Evolutionary conservation across 768 basidiomycete species (phyloP).

Genomic region (Leccinum longicurvipes): DNA sequence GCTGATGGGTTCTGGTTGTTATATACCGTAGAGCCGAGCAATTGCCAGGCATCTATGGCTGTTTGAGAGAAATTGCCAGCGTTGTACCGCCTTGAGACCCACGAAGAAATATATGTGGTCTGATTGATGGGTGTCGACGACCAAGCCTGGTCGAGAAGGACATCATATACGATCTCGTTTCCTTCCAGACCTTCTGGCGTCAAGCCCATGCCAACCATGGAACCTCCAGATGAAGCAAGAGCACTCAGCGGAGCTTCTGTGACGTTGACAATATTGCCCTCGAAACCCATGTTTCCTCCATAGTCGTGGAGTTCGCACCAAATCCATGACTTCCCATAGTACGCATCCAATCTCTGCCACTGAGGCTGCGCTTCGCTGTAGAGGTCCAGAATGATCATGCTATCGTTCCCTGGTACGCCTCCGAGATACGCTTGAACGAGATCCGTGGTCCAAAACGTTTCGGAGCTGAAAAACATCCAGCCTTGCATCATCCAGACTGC

Average conservation of each 20-base stretch:
- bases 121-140: constrained; percentile 33
- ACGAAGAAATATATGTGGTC: constrained; percentile 30
- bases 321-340: constrained; percentile 32
- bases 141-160: constrained; percentile 42
- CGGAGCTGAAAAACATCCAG: constrained; percentile 38
- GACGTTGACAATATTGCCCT: neutral
- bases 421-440: constrained; percentile 39
- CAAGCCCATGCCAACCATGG: constrained; percentile 39
- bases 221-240: constrained; percentile 26
- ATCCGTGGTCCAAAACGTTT: constrained; percentile 39
- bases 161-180: constrained; percentile 42
- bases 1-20: constrained; percentile 32
- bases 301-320: neutral
- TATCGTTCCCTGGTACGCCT: constrained; percentile 35
- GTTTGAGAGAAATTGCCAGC: constrained; percentile 24
- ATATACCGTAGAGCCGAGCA: constrained; percentile 38
- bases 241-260: constrained; percentile 15
- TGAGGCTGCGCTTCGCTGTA: constrained; percentile 40
- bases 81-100: constrained; percentile 36
- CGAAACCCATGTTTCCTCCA: neutral
- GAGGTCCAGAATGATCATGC: constrained; percentile 41
- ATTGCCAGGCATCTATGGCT: constrained; percentile 34
- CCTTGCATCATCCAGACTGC: constrained; percentile 43
- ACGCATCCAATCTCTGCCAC: constrained; percentile 38
- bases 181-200: constrained; percentile 41